Conservation (phyloP, 2,329 filamentous ascomycete species). For the Tricladium varicosporioides region DNA sequence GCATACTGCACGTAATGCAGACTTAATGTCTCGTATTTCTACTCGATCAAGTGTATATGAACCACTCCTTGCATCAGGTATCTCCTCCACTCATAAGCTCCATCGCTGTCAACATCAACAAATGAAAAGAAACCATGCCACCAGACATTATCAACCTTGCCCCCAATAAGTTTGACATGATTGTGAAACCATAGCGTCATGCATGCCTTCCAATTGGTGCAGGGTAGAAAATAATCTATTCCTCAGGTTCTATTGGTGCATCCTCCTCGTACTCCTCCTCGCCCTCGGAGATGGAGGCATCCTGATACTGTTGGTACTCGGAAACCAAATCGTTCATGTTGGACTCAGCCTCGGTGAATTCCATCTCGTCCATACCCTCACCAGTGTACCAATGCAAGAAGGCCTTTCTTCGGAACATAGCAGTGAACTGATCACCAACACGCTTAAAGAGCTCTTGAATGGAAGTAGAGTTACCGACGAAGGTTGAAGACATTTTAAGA, state of each 20-base stretch:
- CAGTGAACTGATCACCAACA: conserved; percentile 98
- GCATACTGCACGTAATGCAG: conserved; percentile 17
- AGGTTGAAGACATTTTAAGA: conserved; percentile 98
- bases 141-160: conserved; percentile 27
- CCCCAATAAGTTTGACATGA: conserved; percentile 24
- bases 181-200: conserved; percentile 20
- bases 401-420: conserved; percentile 99
- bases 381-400: conserved; percentile 99
- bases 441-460: conserved; percentile 99
- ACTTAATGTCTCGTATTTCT: conserved; percentile 27
- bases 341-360: conserved; percentile 99
- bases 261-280: conserved; percentile 92
- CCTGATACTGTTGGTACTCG: conserved; percentile 99
- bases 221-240: conserved; percentile 26
- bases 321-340: conserved; percentile 99
- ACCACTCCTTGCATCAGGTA: conserved; percentile 24
- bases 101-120: conserved; percentile 29
- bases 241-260: conserved; percentile 70
- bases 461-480: conserved; percentile 98
- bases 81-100: conserved; percentile 24
- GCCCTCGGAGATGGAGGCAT: conserved; percentile 93
- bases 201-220: conserved; percentile 18
- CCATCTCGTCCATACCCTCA: conserved; percentile 99
- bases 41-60: conserved; percentile 25
- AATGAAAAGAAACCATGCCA: conserved; percentile 22